A percentile compares a stretch with the other conserved stretches of the same genome.
Conservation (phyloP, 2,329 filamentous ascomycete species). For the Hymenoscyphus salicellus region DNA sequence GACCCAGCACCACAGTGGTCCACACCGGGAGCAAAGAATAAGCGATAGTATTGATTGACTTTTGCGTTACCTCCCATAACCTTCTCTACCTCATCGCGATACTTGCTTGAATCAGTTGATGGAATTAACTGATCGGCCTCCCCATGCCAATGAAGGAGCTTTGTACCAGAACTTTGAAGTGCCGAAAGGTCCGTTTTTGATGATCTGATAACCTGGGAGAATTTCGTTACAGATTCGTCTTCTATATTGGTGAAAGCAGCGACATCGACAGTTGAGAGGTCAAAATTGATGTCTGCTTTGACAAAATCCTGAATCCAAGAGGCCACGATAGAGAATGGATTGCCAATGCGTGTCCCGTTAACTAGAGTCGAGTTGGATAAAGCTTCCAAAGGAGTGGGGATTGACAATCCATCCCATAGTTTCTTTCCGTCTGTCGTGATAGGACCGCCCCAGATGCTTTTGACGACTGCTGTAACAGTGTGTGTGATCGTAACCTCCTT, state of each 20-base stretch:
- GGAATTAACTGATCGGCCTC: background rate
- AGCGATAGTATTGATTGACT: conserved; percentile 1
- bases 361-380: background rate
- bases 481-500: conserved; percentile 12
- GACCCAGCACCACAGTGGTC: background rate
- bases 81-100: background rate
- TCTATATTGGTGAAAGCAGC: background rate
- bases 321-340: background rate
- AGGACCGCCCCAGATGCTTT: conserved; percentile 13
- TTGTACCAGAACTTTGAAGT: background rate
- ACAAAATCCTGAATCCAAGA: conserved; percentile 4
- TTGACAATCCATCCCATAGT: conserved; percentile 15
- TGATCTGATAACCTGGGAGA: conserved; percentile 9
- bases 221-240: background rate
- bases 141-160: conserved; percentile 8
- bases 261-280: background rate
- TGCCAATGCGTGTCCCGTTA: background rate
- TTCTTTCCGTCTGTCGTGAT: background rate
- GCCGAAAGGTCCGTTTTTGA: conserved; percentile 16
- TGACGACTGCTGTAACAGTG: conserved; percentile 9
- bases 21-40: background rate
- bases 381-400: background rate
- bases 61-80: background rate
- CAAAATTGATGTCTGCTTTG: background rate
- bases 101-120: background rate